Percentiles rank a stretch among this genome's conserved stretches.
Conservation (phyloP, 2,329 filamentous ascomycete species). For the Fusarium duplospermum region DNA sequence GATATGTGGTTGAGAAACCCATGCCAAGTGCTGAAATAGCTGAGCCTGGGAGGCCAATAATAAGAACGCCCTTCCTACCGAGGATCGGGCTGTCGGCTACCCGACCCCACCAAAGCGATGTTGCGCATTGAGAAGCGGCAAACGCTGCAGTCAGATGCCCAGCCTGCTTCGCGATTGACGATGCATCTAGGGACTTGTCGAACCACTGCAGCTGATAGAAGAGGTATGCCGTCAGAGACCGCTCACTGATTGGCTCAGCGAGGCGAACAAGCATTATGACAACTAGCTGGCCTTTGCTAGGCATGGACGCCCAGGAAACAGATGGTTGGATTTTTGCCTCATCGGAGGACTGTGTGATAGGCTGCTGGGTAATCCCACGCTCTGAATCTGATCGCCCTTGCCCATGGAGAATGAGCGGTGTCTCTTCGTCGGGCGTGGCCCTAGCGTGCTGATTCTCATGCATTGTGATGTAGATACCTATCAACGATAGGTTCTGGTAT, state of each 20-base stretch:
- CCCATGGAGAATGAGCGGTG: background rate
- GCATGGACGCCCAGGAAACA: slow-evolving; percentile 25
- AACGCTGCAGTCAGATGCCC: slow-evolving; percentile 29
- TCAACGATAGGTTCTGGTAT: background rate
- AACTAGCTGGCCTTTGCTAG: slow-evolving; percentile 41
- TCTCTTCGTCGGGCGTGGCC: background rate
- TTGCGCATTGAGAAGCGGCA: slow-evolving; percentile 33
- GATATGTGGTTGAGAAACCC: background rate
- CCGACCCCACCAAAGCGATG: slow-evolving; percentile 22
- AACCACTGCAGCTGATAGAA: slow-evolving; percentile 36
- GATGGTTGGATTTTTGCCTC: background rate
- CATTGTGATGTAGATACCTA: background rate
- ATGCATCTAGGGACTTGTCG: slow-evolving; percentile 35
- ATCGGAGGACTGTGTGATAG: background rate
- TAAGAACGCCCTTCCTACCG: background rate
- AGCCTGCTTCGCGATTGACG: slow-evolving; percentile 36
- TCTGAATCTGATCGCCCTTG: background rate
- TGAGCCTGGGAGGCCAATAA: background rate
- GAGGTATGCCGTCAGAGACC: slow-evolving; percentile 32
- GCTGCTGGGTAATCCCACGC: background rate
- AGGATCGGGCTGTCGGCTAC: background rate
- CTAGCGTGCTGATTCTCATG: background rate
- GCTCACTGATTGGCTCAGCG: slow-evolving; percentile 44
- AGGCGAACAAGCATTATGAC: slow-evolving; percentile 43
- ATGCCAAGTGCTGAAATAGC: background rate